Evolutionary conservation across 495 filamentous ascomycete species (phyloP).

Genomic region (Trichoderma orchidacearum): DNA sequence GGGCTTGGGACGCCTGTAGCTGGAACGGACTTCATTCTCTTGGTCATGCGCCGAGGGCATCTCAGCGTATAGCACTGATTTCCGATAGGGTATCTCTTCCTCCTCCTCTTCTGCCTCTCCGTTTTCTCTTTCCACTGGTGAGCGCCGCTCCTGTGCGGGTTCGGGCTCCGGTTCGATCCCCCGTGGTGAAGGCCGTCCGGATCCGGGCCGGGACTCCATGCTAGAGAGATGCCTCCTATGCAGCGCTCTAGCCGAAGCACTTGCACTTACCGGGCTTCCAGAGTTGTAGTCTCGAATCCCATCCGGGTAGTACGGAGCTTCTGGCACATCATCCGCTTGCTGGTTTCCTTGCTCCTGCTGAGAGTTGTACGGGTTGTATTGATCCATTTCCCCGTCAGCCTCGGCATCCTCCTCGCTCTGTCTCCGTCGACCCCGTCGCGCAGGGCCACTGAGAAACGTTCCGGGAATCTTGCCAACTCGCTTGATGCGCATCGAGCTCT

Average conservation of each 20-base stretch:
- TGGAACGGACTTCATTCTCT: conserved; percentile 69
- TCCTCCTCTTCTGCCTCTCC: conserved; percentile 11
- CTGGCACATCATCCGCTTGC: neutral
- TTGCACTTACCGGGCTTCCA: conserved; percentile 30
- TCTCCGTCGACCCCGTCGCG: conserved; percentile 54
- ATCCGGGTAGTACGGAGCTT: conserved; percentile 6
- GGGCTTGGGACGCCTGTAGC: conserved; percentile 58
- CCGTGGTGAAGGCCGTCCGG: conserved; percentile 9
- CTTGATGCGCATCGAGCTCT: conserved; percentile 61
- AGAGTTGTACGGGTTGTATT: conserved; percentile 12
- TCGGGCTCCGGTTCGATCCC: neutral
- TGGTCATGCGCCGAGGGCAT: conserved; percentile 54
- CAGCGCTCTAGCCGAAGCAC: conserved; percentile 16
- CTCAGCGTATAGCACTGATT: conserved; percentile 42
- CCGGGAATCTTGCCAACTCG: conserved; percentile 57
- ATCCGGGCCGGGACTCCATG: conserved; percentile 6
- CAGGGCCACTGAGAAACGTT: conserved; percentile 60
- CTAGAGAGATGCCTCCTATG: conserved; percentile 17
- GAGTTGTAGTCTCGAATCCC: conserved; percentile 23
- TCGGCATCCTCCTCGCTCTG: conserved; percentile 59
- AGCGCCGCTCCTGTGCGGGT: neutral
- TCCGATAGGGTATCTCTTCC: conserved; percentile 39
- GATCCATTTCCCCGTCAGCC: conserved; percentile 19
- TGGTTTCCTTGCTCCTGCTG: conserved; percentile 14
- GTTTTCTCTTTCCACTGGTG: neutral